A percentile compares a stretch with the other conserved stretches of the same genome.
These are phyloP conservation scores for Trifolium subterraneum DNA, from an alignment of 306 rosid species.

Conservation along the genomic window DNA sequence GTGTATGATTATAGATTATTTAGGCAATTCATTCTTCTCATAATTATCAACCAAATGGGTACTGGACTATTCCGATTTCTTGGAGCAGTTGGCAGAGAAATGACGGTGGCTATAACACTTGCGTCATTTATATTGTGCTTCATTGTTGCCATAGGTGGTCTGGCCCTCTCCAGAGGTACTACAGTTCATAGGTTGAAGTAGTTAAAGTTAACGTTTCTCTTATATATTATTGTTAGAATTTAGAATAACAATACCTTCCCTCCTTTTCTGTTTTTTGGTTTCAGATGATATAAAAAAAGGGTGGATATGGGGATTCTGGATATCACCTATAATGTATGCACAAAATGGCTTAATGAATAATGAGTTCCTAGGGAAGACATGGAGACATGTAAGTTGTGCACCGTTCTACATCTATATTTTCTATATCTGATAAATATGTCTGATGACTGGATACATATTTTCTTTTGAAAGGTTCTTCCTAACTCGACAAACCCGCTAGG, in stretches of 20 bases:
- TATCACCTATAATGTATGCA: conserved; percentile 53
- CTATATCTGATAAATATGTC: conserved; percentile 12
- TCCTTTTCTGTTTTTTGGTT: background rate
- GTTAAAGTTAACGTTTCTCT: background rate
- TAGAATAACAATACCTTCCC: background rate
- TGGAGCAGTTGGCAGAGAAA: conserved; percentile 57
- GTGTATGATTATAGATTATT: conserved; percentile 48
- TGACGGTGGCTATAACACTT: conserved; percentile 52
- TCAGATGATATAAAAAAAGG: conserved; percentile 43
- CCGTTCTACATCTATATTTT: conserved; percentile 2
- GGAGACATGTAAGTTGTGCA: conserved; percentile 44
- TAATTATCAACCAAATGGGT: conserved; percentile 57
- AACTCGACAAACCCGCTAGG: conserved; percentile 51
- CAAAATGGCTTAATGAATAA: conserved; percentile 51
- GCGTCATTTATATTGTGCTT: conserved; percentile 43
- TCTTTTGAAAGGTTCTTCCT: conserved; percentile 48
- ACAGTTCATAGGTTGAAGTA: background rate
- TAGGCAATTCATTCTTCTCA: conserved; percentile 54
- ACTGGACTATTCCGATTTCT: conserved; percentile 49
- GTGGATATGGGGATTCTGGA: conserved; percentile 58
- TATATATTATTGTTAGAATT: conserved; percentile 12
- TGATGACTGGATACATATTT: conserved; percentile 17
- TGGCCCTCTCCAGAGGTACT: conserved; percentile 59
- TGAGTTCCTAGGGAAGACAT: conserved; percentile 50
- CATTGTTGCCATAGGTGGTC: conserved; percentile 55